Conservation (phyloP, 306 rosid genomes). For the Lathyrus aphaca region DNA sequence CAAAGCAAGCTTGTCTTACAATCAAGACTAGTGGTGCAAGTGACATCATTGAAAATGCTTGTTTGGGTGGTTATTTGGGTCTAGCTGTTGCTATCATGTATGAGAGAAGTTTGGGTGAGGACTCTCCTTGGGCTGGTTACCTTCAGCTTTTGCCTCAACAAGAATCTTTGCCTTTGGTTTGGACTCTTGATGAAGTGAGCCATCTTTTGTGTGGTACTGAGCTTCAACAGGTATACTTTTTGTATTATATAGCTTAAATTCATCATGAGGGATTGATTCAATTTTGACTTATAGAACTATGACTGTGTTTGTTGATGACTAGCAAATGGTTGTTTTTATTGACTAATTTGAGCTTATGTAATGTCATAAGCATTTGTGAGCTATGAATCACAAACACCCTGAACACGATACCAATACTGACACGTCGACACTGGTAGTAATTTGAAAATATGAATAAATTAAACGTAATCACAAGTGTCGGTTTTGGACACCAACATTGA, state of each 20-base stretch:
- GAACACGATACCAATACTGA: no score
- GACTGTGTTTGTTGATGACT: neutral
- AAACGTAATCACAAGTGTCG: no score
- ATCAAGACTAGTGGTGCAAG: constrained; percentile 61
- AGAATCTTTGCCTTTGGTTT: constrained; percentile 70
- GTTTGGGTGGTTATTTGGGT: constrained; percentile 60
- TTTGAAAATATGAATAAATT: no score
- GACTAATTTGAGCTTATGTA: neutral
- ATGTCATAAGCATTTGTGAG: neutral
- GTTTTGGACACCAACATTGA: no score
- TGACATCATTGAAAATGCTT: constrained; percentile 55
- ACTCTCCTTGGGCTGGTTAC: constrained; percentile 76
- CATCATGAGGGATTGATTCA: neutral
- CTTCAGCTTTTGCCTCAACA: constrained; percentile 67
- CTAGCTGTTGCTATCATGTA: constrained; percentile 77
- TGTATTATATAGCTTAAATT: neutral
- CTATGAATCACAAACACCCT: no score
- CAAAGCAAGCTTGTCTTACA: constrained; percentile 81
- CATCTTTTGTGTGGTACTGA: constrained; percentile 73
- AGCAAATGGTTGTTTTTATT: neutral
- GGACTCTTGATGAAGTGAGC: constrained; percentile 64
- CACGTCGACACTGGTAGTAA: no score
- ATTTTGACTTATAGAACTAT: constrained; percentile 5
- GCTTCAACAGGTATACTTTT: constrained; percentile 63
- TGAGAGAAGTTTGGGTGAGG: constrained; percentile 70